phyloP scores from a whole-genome alignment of 495 filamentous ascomycete species.

The Acidomyces sp. region DNA sequence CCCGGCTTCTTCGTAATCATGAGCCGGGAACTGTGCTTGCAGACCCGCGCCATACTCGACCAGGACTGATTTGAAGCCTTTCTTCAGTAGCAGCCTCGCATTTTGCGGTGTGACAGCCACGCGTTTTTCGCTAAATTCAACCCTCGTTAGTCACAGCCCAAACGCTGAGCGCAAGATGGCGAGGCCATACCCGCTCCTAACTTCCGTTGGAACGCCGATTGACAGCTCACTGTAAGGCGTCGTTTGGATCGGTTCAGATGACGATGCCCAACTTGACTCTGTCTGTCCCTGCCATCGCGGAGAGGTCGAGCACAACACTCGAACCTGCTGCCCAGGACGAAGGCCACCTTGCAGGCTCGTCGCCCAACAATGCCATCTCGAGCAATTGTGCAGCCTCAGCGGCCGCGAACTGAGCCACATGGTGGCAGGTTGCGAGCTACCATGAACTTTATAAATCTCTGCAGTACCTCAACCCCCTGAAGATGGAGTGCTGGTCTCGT shows the following conservation, averaged over 20 bases:
- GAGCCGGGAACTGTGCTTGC: slow-evolving; percentile 56
- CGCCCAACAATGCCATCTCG: neutral
- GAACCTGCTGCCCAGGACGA: neutral
- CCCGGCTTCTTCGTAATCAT: slow-evolving; percentile 57
- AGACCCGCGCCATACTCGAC: slow-evolving; percentile 64
- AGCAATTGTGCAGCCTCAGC: slow-evolving; percentile 14
- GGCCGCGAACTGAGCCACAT: slow-evolving; percentile 20
- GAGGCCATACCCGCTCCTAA: neutral
- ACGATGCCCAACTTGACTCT: neutral
- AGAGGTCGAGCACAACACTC: slow-evolving; percentile 8
- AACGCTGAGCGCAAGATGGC: slow-evolving; percentile 28
- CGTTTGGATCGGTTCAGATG: slow-evolving; percentile 26
- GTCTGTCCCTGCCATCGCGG: slow-evolving; percentile 6
- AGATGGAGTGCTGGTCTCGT: too few species aligned
- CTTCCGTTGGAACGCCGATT: slow-evolving; percentile 57
- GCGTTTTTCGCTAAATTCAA: slow-evolving; percentile 63
- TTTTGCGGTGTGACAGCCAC: slow-evolving; percentile 72
- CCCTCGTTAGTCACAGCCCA: slow-evolving; percentile 26
- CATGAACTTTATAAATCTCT: slow-evolving; percentile 10
- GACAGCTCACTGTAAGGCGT: slow-evolving; percentile 54
- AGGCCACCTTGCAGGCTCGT: neutral
- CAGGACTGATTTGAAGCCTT: slow-evolving; percentile 59
- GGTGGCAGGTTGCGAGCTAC: slow-evolving; percentile 9
- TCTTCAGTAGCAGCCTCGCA: slow-evolving; percentile 61
- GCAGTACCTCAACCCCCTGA: too few species aligned